Evolutionary conservation across 129 eudicot genomes (phyloP), one percentile per base, ranked within the genome.

Genomic region (Centella asiatica): DNA sequence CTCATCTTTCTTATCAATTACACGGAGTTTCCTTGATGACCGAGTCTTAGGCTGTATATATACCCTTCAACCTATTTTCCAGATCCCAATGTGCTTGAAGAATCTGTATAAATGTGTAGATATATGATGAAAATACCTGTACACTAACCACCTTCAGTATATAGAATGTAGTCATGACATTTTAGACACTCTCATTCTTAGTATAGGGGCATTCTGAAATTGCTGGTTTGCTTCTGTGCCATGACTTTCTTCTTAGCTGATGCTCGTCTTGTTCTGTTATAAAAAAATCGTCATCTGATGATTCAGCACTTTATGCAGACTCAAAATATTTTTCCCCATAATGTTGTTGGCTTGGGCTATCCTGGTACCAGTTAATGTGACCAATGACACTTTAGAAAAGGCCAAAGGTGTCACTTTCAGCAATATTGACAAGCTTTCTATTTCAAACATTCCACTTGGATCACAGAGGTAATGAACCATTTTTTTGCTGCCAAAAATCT

Each of bases 271-370:
- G 34, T 56, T 56, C 32, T 56, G 17, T n/a, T 2, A n/a, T n/a
- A 2, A 27, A 17, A 33, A 13, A 33, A 20, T 36, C 12, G 1
- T 34, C 15, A 52, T 45, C 3, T 28, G 33, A 47, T 48, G 28
- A 37, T 18, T 20, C 32, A 58, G 40, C 62, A 31, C 46, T n/a
- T 56, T 64, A 49, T 81, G 77, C 95, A 88, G 99, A 28, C 80
- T 93, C 15, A 93, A 93, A 80, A 85, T 93, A 53, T 93, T 93
- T 85, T 66, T 93, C 65, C 99, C 99, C 6, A 67, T 93, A 68
- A 81, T 89, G 52, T 32, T 85, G 72, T 79, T 88, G 57, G 79
- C 96, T 0, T 84, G 83, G 77, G 82, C 90, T 52, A 42, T 93
- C 60, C 81, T 93, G 59, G 92, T 88, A 37, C 99, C 99, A 27